Evolutionary conservation across 768 basidiomycete species (phyloP).

Genomic region (Chlorophyllum brunneum): DNA sequence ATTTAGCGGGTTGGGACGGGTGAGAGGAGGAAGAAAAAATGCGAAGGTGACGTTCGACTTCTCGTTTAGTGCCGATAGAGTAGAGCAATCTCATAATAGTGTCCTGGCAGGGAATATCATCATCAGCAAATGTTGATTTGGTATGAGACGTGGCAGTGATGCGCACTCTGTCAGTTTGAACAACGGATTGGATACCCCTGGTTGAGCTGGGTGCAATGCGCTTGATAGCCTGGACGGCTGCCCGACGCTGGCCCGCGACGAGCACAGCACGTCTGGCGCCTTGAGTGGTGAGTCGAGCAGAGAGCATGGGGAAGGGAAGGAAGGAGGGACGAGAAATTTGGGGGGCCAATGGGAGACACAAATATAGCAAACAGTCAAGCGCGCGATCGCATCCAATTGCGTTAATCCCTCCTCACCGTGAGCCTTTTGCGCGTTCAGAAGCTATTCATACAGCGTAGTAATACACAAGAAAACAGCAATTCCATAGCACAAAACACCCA

Average conservation of each 20-base stretch:
- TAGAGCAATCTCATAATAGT: constrained; percentile 96
- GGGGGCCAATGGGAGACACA: background rate
- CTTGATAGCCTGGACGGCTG: constrained; percentile 38
- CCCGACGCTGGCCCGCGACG: constrained; percentile 46
- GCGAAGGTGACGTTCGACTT: constrained; percentile 96
- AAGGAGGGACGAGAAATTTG: background rate
- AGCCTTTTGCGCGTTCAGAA: background rate
- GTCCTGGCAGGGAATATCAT: constrained; percentile 79
- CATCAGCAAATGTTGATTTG: background rate
- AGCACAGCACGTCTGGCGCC: constrained; percentile 28
- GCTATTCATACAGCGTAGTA: constrained; percentile 2
- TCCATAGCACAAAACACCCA: background rate
- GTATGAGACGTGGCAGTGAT: background rate
- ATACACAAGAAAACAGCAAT: background rate
- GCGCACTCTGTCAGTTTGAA: constrained; percentile 73
- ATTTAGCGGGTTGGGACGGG: constrained; percentile 86
- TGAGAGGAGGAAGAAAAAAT: constrained; percentile 96
- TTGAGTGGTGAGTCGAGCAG: background rate
- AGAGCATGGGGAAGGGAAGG: background rate
- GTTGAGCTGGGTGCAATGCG: constrained; percentile 29
- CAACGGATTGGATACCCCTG: constrained; percentile 54
- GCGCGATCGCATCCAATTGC: constrained; percentile 1
- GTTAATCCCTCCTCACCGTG: background rate
- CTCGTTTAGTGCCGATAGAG: constrained; percentile 94
- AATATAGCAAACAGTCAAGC: background rate